Percentiles rank a stretch among this genome's conserved stretches.
These are phyloP conservation scores for Raphanus hybrid DNA, from an alignment of 441 rosid genomes.

Conservation along the genomic window DNA sequence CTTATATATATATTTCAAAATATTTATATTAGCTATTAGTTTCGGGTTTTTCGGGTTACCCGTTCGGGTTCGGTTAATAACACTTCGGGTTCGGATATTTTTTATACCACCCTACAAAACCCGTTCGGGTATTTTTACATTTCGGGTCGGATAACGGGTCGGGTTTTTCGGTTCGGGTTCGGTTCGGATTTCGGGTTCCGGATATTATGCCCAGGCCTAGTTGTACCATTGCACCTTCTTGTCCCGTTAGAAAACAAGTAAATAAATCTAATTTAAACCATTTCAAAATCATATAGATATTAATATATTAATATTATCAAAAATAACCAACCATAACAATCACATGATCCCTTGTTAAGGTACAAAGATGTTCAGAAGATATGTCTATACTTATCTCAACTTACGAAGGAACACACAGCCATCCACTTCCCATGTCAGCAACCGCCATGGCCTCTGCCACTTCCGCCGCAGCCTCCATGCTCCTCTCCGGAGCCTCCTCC, in stretches of 20 bases:
- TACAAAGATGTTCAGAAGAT: conserved; percentile 87
- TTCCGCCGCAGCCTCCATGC: conserved; percentile 89
- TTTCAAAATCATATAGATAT: background rate
- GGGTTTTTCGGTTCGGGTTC: too few species aligned
- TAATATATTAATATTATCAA: background rate
- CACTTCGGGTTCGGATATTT: too few species aligned
- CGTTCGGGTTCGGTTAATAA: too few species aligned
- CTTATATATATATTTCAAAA: too few species aligned
- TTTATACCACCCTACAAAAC: too few species aligned
- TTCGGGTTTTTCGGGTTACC: too few species aligned
- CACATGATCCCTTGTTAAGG: conserved; percentile 45
- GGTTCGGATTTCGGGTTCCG: too few species aligned
- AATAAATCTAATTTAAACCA: background rate
- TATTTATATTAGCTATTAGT: too few species aligned
- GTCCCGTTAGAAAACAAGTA: conserved; percentile 97
- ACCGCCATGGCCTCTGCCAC: conserved; percentile 96
- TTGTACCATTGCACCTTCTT: conserved; percentile 81
- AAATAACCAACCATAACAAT: background rate
- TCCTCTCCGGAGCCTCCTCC: conserved; percentile 54
- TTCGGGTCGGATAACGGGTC: too few species aligned
- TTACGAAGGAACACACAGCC: conserved; percentile 94
- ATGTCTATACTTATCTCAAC: conserved; percentile 83
- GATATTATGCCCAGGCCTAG: too few species aligned
- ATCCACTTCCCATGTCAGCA: conserved; percentile 83
- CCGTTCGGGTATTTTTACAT: too few species aligned